Evolutionary conservation across 208 protist species (phyloP), one percentile per base, ranked within the genome.

Genomic region (Leishmania lainsoni): DNA sequence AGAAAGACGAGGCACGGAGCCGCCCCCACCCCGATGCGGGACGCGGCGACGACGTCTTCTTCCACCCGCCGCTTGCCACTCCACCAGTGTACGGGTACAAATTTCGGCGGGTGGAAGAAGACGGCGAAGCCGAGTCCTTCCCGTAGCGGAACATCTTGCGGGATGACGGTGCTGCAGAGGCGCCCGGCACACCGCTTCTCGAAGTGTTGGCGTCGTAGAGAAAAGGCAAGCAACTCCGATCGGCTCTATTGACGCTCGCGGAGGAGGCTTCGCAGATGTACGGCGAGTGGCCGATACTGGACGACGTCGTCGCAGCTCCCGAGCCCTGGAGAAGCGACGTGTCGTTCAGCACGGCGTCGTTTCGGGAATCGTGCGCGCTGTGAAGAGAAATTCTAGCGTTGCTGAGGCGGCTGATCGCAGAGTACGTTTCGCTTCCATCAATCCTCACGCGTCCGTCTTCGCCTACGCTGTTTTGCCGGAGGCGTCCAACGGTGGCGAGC

Each of bases 61-160:
- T 20, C 61, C 29, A 32, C 63, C 32, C 39, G 45, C 68, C 68
- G 26, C 68, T 29, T 29, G 9, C 26, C 45, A 45, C 68, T 52
- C 42, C 68, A 35, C 42, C 68, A 12, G 42, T 32, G 68, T 52
- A 49, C 3, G 45, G 29, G 45, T 73, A 54, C 39, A 22, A 49
- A 49, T 73, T 35, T 49, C 68, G 39, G 45, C 26, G 42, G 68
- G 39, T 48, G 66, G 22, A 54, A 3, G 49, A 32, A n/a, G 71
- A n/a, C 48, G 45, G 71, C 51, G 49, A 26, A 14, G 71, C 71
- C 20, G 49, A 59, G 48, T 61, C 29, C n/a, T 61, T 59, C 71
- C 71, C 71, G 71, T 76, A 76, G 71, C 71, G 71, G 71, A 76
- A 76, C 71, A 76, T 76, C 16, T 29, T n/a, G 12, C 71, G 5